Conservation (phyloP, 768 basidiomycete genomes). For the Macrolepiota fuliginosa region DNA sequence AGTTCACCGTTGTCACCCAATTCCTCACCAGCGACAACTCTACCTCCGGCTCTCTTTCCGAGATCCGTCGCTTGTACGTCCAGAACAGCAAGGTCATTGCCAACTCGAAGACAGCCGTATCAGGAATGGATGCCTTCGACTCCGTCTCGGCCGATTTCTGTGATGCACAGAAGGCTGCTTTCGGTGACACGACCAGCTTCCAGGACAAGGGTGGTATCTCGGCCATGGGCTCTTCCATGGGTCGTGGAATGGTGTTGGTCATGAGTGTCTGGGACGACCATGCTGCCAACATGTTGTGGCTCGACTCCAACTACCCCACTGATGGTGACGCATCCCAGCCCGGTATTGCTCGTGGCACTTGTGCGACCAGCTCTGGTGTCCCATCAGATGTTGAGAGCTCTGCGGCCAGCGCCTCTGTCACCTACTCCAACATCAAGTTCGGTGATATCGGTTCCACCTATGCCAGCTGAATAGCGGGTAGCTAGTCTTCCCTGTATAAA, state of each 20-base stretch:
- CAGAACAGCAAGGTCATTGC: constrained; percentile 21
- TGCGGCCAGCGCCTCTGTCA: constrained; percentile 20
- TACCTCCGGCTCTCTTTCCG: constrained; percentile 18
- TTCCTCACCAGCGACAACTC: constrained; percentile 21
- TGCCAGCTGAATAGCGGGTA: background rate
- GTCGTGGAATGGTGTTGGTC: constrained; percentile 4
- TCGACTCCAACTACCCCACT: constrained; percentile 4
- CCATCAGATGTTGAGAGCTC: constrained; percentile 33
- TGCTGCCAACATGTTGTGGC: constrained; percentile 10
- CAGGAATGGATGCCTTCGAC: constrained; percentile 12
- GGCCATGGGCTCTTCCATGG: background rate
- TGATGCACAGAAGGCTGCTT: constrained; percentile 14
- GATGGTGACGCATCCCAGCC: constrained; percentile 16
- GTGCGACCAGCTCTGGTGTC: constrained; percentile 35
- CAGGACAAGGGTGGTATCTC: constrained; percentile 3
- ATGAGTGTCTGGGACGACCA: constrained; percentile 29
- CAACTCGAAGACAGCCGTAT: constrained; percentile 18
- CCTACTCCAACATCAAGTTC: constrained; percentile 40
- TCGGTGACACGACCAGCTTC: constrained; percentile 17
- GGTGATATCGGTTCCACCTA: constrained; percentile 22
- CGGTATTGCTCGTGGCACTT: constrained; percentile 35
- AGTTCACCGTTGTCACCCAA: constrained; percentile 23
- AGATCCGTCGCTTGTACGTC: constrained; percentile 21
- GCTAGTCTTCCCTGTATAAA: background rate
- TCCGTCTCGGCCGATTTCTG: constrained; percentile 19